Conservation (phyloP, 1,284 basidiomycete species). For the Cutaneotrichosporon daszewskae region DNA sequence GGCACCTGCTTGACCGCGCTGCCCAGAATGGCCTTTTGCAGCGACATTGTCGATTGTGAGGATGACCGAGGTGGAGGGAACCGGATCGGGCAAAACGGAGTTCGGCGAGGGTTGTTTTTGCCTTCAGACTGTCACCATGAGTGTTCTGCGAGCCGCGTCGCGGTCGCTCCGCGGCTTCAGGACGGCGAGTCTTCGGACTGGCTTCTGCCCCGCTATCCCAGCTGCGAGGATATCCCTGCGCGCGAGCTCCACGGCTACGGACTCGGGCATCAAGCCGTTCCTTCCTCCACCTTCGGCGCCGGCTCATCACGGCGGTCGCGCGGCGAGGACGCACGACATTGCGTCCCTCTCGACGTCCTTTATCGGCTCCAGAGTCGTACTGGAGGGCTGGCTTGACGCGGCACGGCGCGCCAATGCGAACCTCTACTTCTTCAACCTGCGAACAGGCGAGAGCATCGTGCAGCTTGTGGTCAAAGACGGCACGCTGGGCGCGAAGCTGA, state of each 20-base stretch:
- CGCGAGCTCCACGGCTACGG: neutral
- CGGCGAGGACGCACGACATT: conserved; percentile 56
- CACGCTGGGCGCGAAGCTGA: conserved; percentile 52
- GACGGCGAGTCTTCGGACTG: no score
- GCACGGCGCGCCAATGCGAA: conserved; percentile 46
- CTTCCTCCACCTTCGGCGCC: no score
- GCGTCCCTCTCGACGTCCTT: conserved; percentile 56
- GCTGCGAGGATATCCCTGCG: no score
- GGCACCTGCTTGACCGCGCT: conserved; percentile 30
- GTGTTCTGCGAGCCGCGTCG: no score
- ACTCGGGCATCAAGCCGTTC: conserved; percentile 8
- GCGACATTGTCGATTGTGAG: no score
- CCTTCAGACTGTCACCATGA: neutral
- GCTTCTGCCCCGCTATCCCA: no score
- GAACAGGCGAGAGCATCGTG: conserved; percentile 62
- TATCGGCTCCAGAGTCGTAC: conserved; percentile 57
- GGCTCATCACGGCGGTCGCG: conserved; percentile 18
- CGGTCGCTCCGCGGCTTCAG: no score
- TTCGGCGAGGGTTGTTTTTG: neutral
- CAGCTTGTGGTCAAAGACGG: conserved; percentile 63
- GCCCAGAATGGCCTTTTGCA: conserved; percentile 30
- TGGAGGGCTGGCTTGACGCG: conserved; percentile 76
- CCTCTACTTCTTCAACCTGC: conserved; percentile 56
- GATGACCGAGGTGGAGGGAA: neutral
- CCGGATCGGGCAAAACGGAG: neutral